Conservation (phyloP, 305 asterid species). For the Andrographis paniculata region DNA sequence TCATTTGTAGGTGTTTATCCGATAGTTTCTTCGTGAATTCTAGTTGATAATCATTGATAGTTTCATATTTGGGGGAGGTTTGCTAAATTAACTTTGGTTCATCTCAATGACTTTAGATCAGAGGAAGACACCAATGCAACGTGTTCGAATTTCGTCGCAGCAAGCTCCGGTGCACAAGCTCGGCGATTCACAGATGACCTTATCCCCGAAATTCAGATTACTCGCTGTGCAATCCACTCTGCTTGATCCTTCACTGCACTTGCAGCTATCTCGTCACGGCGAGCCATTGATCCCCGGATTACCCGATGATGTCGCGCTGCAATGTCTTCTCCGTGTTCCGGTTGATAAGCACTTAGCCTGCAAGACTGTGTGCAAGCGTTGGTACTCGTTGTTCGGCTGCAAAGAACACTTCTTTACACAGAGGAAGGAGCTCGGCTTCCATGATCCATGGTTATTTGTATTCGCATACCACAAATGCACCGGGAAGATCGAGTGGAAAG, state of each 20-base stretch:
- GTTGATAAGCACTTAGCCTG: constrained; percentile 44
- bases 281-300: constrained; percentile 80
- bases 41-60: not conserved
- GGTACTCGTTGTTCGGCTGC: constrained; percentile 70
- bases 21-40: not conserved
- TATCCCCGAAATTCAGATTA: constrained; percentile 73
- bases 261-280: constrained; percentile 36
- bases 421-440: constrained; percentile 72
- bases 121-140: constrained; percentile 53
- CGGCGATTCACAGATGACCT: constrained; percentile 78
- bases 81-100: not conserved
- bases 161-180: constrained; percentile 82
- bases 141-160: constrained; percentile 72
- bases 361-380: constrained; percentile 58
- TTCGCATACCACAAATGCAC: constrained; percentile 80
- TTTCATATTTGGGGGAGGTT: not conserved
- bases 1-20: not conserved
- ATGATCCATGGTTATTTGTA: constrained; percentile 85
- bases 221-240: constrained; percentile 43
- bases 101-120: not conserved
- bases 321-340: constrained; percentile 83
- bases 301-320: constrained; percentile 83
- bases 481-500: constrained; percentile 85
- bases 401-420: constrained; percentile 64
- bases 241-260: constrained; percentile 43